phyloP scores from a whole-genome alignment of 768 basidiomycete species.

The Gyrodon lividus region DNA sequence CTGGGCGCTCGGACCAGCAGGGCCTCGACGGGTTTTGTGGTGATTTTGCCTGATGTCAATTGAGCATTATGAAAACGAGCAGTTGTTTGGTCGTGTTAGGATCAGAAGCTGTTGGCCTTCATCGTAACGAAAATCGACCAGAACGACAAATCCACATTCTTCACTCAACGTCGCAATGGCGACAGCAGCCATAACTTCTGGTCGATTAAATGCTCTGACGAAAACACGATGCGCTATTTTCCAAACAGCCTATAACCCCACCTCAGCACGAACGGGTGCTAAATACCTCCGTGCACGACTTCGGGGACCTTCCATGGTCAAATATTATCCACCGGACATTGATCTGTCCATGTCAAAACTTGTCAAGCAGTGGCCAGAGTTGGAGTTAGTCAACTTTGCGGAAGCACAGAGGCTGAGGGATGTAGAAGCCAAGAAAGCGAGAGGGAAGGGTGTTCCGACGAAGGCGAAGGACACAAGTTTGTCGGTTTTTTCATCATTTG shows the following conservation, averaged over 20 bases:
- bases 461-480: slow-evolving; percentile 71
- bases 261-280: slow-evolving; percentile 76
- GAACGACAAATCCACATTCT: background rate
- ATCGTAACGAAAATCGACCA: background rate
- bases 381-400: slow-evolving; percentile 60
- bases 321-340: slow-evolving; percentile 74
- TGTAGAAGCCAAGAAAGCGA: slow-evolving; percentile 61
- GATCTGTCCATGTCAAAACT: slow-evolving; percentile 55
- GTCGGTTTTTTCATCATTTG: slow-evolving; percentile 20
- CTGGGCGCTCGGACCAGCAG: background rate
- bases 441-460: slow-evolving; percentile 83
- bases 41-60: background rate
- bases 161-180: slow-evolving; percentile 15
- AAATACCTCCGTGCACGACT: slow-evolving; percentile 86
- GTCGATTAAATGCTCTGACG: slow-evolving; percentile 58
- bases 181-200: slow-evolving; percentile 41
- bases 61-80: background rate
- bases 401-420: slow-evolving; percentile 71
- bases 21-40: background rate
- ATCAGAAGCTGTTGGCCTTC: slow-evolving; percentile 22
- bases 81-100: slow-evolving; percentile 32
- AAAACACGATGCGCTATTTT: slow-evolving; percentile 74
- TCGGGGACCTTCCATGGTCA: slow-evolving; percentile 80
- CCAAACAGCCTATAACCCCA: slow-evolving; percentile 87
- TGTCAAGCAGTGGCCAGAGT: slow-evolving; percentile 49